Evolutionary conservation across 768 basidiomycete species (phyloP).

Genomic region (Calocera viscosa): DNA sequence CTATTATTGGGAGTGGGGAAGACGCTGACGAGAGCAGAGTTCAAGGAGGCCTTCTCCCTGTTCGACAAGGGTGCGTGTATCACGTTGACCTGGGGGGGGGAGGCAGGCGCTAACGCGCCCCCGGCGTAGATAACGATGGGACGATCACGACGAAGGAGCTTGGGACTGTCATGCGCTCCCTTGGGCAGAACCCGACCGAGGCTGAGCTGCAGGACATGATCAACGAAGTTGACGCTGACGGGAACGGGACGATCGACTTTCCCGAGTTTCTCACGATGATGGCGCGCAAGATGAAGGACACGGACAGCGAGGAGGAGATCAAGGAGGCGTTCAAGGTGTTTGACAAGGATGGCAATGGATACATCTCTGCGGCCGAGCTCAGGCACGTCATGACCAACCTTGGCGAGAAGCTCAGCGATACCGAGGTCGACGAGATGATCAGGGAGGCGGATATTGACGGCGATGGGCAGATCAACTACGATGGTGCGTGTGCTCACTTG

Average conservation of each 20-base stretch:
- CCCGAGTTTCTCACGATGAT: slow-evolving; percentile 76
- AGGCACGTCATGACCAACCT: slow-evolving; percentile 85
- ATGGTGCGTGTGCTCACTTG: slow-evolving; percentile 36
- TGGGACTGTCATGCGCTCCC: slow-evolving; percentile 85
- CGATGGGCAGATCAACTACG: slow-evolving; percentile 85
- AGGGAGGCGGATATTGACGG: slow-evolving; percentile 91
- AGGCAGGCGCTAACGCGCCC: slow-evolving; percentile 1
- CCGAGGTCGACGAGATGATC: slow-evolving; percentile 92
- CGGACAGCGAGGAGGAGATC: slow-evolving; percentile 88
- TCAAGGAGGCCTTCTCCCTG: slow-evolving; percentile 97
- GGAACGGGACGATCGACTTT: slow-evolving; percentile 78
- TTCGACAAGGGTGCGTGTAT: slow-evolving; percentile 75
- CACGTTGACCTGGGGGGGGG: slow-evolving; percentile 9
- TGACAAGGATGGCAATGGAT: slow-evolving; percentile 91
- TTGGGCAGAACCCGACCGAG: slow-evolving; percentile 87
- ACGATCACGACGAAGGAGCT: slow-evolving; percentile 85
- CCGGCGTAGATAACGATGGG: slow-evolving; percentile 65
- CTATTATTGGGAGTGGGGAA: background rate
- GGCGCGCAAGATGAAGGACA: slow-evolving; percentile 82
- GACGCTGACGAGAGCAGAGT: slow-evolving; percentile 42
- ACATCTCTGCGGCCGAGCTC: slow-evolving; percentile 74
- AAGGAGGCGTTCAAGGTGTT: slow-evolving; percentile 95
- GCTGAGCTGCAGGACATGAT: slow-evolving; percentile 90
- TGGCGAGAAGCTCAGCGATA: slow-evolving; percentile 81
- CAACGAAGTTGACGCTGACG: slow-evolving; percentile 84